Percentiles rank a stretch among this genome's conserved stretches.
Conservation (phyloP, 257 asterid genomes). For the Solanum ahanhuiri region DNA sequence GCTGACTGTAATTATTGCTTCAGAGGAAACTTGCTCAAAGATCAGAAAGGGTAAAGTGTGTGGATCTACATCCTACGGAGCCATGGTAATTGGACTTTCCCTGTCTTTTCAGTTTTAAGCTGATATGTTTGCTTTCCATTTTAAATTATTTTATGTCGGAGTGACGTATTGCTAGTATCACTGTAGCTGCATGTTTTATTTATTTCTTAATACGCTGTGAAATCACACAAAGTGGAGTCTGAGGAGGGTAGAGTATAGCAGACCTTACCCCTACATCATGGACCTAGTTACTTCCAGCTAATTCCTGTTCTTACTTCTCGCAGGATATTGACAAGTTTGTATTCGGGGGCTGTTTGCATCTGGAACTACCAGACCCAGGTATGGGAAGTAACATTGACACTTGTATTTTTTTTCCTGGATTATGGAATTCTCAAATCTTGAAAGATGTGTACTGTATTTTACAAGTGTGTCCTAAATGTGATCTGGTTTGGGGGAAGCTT, state of each 20-base stretch:
- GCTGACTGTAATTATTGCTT: slow-evolving; percentile 8
- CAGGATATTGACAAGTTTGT: slow-evolving; percentile 90
- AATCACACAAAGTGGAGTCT: not conserved
- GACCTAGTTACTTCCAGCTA: not conserved
- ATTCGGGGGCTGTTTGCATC: slow-evolving; percentile 82
- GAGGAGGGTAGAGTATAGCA: not conserved
- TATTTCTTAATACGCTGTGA: not conserved
- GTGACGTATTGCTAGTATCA: not conserved
- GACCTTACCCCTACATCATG: not conserved
- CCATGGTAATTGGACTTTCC: slow-evolving; percentile 26
- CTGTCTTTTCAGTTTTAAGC: not conserved
- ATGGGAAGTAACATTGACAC: not conserved
- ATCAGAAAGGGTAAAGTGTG: slow-evolving; percentile 40
- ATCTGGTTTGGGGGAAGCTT: not conserved
- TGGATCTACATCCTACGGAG: slow-evolving; percentile 43
- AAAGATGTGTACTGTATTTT: not conserved
- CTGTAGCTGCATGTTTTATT: not conserved
- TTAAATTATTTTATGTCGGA: not conserved
- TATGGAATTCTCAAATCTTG: not conserved
- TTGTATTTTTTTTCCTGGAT: not conserved
- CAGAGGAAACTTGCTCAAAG: slow-evolving; percentile 46
- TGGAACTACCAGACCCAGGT: slow-evolving; percentile 98
- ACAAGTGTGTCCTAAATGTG: not conserved
- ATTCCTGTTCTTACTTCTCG: not conserved
- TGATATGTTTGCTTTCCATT: not conserved